A percentile compares a stretch with the other conserved stretches of the same genome.
phyloP scores from a whole-genome alignment of 2,329 filamentous ascomycete genomes.

The Arthrinium phaeospermum region DNA sequence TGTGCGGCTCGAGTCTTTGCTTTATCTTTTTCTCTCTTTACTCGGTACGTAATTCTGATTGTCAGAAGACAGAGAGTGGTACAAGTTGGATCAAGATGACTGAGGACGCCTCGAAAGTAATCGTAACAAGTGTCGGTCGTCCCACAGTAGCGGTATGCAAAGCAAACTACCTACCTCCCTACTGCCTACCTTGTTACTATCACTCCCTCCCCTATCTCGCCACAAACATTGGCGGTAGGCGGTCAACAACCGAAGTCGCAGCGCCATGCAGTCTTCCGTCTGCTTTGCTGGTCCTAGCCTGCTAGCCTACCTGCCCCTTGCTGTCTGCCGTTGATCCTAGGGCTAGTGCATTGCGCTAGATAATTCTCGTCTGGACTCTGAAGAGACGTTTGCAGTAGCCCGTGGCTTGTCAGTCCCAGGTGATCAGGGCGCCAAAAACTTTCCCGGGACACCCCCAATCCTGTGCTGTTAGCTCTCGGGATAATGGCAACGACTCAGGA shows the following conservation, averaged over 20 bases:
- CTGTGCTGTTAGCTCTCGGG: neutral
- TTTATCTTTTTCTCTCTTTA: neutral
- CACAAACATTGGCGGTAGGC: neutral
- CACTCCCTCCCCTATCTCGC: neutral
- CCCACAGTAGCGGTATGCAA: conserved; percentile 1
- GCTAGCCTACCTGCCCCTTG: neutral
- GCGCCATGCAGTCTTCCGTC: neutral
- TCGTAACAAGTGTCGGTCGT: neutral
- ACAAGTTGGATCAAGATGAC: neutral
- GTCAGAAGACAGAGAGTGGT: neutral
- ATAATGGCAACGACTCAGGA: neutral
- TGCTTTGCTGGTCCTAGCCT: neutral
- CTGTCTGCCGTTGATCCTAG: conserved; percentile 1
- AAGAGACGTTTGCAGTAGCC: neutral
- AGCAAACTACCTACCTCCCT: neutral
- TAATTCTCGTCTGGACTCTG: neutral
- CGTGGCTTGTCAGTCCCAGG: neutral
- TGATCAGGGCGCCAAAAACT: neutral
- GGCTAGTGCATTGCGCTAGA: conserved; percentile 11
- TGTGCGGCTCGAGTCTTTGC: neutral
- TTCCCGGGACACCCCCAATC: neutral
- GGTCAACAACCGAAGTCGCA: conserved; percentile 13
- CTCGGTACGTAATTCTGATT: neutral
- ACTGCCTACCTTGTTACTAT: neutral
- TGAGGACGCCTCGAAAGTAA: neutral